A percentile compares a stretch with the other conserved stretches of the same genome.
These are phyloP conservation scores for Golovinomyces cichoracearum DNA, from an alignment of 2,329 filamentous ascomycete species.

Conservation along the genomic window DNA sequence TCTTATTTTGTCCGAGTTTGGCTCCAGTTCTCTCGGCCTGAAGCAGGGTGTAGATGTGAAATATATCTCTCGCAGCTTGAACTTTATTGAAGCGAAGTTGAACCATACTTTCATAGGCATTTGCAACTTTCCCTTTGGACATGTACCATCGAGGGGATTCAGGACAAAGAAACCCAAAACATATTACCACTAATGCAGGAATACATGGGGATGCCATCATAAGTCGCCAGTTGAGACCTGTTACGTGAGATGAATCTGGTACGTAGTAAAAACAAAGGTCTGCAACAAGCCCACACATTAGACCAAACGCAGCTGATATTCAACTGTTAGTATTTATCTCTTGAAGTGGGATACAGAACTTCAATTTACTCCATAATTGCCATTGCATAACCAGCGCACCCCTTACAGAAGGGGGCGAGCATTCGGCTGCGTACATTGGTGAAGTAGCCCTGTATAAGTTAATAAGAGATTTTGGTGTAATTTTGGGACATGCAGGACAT, in stretches of 20 bases:
- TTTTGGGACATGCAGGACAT: background rate
- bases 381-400: slow-evolving; percentile 47
- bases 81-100: slow-evolving; percentile 30
- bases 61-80: slow-evolving; percentile 35
- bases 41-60: slow-evolving; percentile 31
- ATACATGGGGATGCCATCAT: slow-evolving; percentile 40
- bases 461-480: background rate
- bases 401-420: slow-evolving; percentile 24
- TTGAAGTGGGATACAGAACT: background rate
- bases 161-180: slow-evolving; percentile 38
- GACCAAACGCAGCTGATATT: slow-evolving; percentile 27
- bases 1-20: slow-evolving; percentile 33
- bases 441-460: slow-evolving; percentile 7
- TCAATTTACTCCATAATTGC: slow-evolving; percentile 35
- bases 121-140: slow-evolving; percentile 19
- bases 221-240: slow-evolving; percentile 27
- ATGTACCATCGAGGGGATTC: slow-evolving; percentile 36
- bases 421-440: slow-evolving; percentile 28
- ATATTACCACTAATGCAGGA: slow-evolving; percentile 27
- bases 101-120: slow-evolving; percentile 30
- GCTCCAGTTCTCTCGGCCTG: slow-evolving; percentile 19
- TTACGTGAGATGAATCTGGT: background rate
- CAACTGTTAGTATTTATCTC: no score
- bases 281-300: slow-evolving; percentile 21
- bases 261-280: slow-evolving; percentile 1